These are phyloP conservation scores for Alternaria sp. DNA, from an alignment of 2,329 filamentous ascomycete genomes.

Conservation along the genomic window DNA sequence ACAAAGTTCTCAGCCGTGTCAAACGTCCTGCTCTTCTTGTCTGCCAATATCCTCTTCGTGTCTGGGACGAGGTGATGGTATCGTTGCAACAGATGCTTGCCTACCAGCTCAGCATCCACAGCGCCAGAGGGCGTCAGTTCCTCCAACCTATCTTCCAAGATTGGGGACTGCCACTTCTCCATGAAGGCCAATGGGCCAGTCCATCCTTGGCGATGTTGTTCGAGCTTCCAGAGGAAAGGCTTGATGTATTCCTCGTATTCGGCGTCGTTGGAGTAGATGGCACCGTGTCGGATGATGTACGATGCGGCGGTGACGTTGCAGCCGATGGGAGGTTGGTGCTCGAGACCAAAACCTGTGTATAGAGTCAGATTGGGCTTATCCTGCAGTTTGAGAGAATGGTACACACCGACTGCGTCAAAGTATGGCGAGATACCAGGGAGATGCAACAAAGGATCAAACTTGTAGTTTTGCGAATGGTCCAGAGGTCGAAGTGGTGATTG, in stretches of 20 bases:
- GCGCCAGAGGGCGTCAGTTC: slow-evolving; percentile 40
- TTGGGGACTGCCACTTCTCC: slow-evolving; percentile 63
- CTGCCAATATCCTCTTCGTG: slow-evolving; percentile 39
- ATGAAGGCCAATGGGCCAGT: slow-evolving; percentile 65
- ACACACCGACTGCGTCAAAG: slow-evolving; percentile 55
- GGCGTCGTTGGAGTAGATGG: slow-evolving; percentile 60
- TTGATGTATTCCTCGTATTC: slow-evolving; percentile 61
- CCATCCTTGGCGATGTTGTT: slow-evolving; percentile 62
- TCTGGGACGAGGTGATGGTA: slow-evolving; percentile 60
- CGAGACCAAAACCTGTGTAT: slow-evolving; percentile 47
- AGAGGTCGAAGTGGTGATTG: slow-evolving; percentile 29
- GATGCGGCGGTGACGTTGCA: slow-evolving; percentile 59
- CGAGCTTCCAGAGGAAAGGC: slow-evolving; percentile 63
- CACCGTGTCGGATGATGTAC: slow-evolving; percentile 59
- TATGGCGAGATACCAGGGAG: slow-evolving; percentile 60
- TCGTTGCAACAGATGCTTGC: slow-evolving; percentile 66
- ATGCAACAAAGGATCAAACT: slow-evolving; percentile 59
- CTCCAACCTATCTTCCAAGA: slow-evolving; percentile 60
- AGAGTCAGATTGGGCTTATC: neutral
- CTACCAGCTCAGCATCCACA: slow-evolving; percentile 65
- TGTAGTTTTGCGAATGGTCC: slow-evolving; percentile 47
- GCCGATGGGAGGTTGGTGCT: slow-evolving; percentile 57
- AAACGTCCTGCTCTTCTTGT: slow-evolving; percentile 48
- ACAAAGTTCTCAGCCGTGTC: slow-evolving; percentile 46
- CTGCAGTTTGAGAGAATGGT: neutral